phyloP scores from a whole-genome alignment of 208 protist species.

The Leptomonas pyrrhocoris region DNA sequence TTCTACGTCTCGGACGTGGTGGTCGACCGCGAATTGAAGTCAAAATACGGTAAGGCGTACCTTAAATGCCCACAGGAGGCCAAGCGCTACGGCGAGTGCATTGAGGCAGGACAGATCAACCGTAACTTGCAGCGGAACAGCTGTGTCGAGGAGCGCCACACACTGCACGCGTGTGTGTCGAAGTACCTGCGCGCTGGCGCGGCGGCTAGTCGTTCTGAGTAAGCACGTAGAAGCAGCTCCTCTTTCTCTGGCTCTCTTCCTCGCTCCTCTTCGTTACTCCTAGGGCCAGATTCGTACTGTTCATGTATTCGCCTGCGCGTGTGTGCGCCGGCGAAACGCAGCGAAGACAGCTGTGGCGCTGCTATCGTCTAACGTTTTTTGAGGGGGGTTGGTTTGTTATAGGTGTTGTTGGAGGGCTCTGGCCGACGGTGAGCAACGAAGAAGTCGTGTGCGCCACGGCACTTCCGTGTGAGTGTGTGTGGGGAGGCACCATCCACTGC shows the following conservation, averaged over 20 bases:
- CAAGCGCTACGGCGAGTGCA: conserved; percentile 62
- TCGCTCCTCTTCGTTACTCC: neutral
- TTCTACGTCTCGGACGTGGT: conserved; percentile 85
- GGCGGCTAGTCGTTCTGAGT: neutral
- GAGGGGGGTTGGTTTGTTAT: too few species aligned
- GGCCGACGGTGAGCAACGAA: too few species aligned
- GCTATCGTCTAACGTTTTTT: too few species aligned
- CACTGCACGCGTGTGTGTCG: conserved; percentile 68
- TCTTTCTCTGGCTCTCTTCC: neutral
- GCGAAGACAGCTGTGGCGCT: too few species aligned
- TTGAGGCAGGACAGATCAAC: conserved; percentile 84
- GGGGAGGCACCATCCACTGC: too few species aligned
- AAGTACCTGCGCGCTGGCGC: conserved; percentile 27
- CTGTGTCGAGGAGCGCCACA: conserved; percentile 60
- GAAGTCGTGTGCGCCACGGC: too few species aligned
- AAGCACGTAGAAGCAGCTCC: neutral
- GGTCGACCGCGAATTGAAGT: conserved; percentile 58
- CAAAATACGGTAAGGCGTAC: conserved; percentile 67
- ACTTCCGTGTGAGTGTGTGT: too few species aligned
- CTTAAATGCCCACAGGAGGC: conserved; percentile 57
- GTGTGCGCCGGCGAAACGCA: too few species aligned
- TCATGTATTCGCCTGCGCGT: neutral
- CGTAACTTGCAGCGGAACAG: conserved; percentile 53
- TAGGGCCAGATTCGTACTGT: too few species aligned
- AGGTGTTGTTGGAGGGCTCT: too few species aligned